Evolutionary conservation across 2,329 filamentous ascomycete genomes (phyloP), one percentile per base, ranked within the genome.

Genomic region (Ustulina deusta): DNA sequence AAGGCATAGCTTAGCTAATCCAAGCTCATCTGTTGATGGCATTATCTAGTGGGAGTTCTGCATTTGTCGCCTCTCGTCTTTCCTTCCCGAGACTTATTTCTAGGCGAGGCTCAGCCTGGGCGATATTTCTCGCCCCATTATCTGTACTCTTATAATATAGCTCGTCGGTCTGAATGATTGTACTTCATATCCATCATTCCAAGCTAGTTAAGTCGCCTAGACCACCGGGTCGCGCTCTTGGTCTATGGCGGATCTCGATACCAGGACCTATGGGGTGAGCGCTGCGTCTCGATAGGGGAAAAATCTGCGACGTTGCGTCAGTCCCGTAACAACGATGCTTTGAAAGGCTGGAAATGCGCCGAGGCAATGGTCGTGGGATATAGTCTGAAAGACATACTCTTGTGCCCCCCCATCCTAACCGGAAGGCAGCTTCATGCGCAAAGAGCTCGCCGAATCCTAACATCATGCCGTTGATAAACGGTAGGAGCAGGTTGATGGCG

Each of bases 381-480:
- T 10, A 38, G 10, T 10, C 15, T 38, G 51, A n/a, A 48, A 22
- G 32, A 59, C 87, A 54, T 85, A 97, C 96, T 89, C 96, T 97
- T 68, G 96, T 98, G 62, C 91, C 91, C 71, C 92, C 90, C 96
- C 96, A 99, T 68, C 96, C 96, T 74, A 98, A 83, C 76, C 95
- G 86, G 78, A 95, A 99, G 1, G 96, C 96, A 58, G 93, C 91
- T 83, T 99, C 96, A 78, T 99, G 96, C 62, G 96, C 96, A 80
- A 99, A 95, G 59, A 99, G 83, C 83, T 99, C 96, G 73, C 96
- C 96, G 77, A 99, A 97, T 1, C 96, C 96, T 76, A 99, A 83
- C 96, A 99, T 99, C 85, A 99, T 88, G 54, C 96, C 96, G 82
- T 99, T 99, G 77, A 99, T 89, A 76, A 99, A 99, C 0, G 96